Base-by-base conservation (phyloP, 2,329 filamentous ascomycete genomes). In the Colletotrichum trifolii region DNA sequence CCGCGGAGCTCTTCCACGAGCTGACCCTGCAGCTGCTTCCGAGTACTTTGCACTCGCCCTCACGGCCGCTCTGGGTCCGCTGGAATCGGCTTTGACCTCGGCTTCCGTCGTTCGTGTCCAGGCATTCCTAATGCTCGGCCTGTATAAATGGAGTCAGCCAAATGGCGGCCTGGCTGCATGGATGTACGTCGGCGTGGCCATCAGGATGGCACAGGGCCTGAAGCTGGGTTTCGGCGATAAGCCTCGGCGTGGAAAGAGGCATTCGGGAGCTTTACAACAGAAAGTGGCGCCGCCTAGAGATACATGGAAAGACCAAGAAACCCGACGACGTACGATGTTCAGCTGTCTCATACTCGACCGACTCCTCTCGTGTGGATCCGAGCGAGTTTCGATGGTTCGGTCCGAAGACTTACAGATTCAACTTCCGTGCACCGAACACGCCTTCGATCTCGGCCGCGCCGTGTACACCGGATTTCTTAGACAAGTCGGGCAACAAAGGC, bases 321-420 rank as follows among this genome's bases (percentile, higher is more conserved):
- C 89, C 11, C 81, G 84, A 65, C 82, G 91, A 34, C 85, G 91
- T 7, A 92, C 90, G 1, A 91, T 92, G 80, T 93, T 90, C 80
- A 91, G 90, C 69, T 92, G 90, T 71, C 88, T 91, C 64, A 88
- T 92, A 55, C 81, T 93, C 69, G 91, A 93, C 73, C 85, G 89
- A 3, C 86, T 92, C 74, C 78, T 92, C 33, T 86, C 88, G 40
- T 89, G 86, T 69, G 89, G 89, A 17, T 86, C 86, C 67, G 83
- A 87, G 56, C 82, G 89, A 25, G 82, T 86, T 2, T 82, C 85
- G 12, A 88, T 87, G 71, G 82, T 92, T 47, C 81, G 83, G 42
- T 78, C 85, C 1, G 81, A 87, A 4, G 86, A 90, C 61, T 75
- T 92, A 7, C 81, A 83, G 39, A 87, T 91, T 17, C 89, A 90